Conservation (phyloP, 306 rosid species). For the Coriaria nepalensis region DNA sequence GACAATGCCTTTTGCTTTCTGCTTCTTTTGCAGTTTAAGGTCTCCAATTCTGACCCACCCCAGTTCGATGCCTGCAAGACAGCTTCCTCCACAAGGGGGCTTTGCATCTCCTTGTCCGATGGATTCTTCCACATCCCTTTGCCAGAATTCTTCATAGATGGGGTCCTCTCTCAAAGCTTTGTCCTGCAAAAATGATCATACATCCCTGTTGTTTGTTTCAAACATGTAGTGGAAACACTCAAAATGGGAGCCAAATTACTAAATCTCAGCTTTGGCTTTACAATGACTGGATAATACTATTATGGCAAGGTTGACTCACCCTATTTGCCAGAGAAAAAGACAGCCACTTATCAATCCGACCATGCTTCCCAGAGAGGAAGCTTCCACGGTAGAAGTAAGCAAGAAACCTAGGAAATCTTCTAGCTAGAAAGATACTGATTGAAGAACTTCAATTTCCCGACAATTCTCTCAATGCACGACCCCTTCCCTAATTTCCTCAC, state of each 20-base stretch:
- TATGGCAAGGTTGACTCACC: conserved; percentile 32
- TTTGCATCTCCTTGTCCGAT: conserved; percentile 60
- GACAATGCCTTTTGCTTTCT: conserved; percentile 32
- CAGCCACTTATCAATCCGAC: conserved; percentile 72
- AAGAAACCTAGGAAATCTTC: conserved; percentile 53
- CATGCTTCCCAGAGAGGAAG: conserved; percentile 91
- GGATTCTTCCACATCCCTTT: conserved; percentile 94
- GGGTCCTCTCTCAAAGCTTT: conserved; percentile 90
- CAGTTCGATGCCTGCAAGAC: conserved; percentile 74
- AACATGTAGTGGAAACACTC: no score
- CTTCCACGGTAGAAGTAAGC: conserved; percentile 53
- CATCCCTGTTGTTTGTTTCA: background rate
- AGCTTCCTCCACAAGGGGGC: conserved; percentile 89
- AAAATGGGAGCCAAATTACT: no score
- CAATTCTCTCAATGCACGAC: conserved; percentile 28
- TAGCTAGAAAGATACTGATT: conserved; percentile 49
- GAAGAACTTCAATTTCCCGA: conserved; percentile 35
- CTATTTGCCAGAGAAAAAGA: conserved; percentile 76
- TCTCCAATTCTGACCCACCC: conserved; percentile 92
- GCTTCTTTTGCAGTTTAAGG: conserved; percentile 74
- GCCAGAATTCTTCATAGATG: conserved; percentile 91
- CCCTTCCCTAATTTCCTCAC: conserved; percentile 39
- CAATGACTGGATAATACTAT: background rate
- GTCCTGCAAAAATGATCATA: conserved; percentile 36
- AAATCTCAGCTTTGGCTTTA: no score